Conservation (phyloP, 1,284 basidiomycete genomes). For the Pterulicium gracile region DNA sequence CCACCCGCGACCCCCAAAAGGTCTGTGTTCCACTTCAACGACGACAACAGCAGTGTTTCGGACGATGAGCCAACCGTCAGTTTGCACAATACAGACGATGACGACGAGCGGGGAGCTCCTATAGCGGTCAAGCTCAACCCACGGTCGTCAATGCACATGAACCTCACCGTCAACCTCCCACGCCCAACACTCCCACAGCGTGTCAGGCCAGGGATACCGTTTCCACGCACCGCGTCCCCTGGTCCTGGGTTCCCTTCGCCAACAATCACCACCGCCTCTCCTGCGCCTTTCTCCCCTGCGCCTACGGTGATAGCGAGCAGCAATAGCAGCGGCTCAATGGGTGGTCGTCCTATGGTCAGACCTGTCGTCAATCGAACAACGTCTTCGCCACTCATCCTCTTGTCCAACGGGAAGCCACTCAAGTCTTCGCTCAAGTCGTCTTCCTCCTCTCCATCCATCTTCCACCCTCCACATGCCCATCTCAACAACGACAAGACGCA, state of each 20-base stretch:
- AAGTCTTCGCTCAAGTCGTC: conserved; percentile 81
- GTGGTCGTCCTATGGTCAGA: conserved; percentile 8
- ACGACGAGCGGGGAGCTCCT: conserved; percentile 10
- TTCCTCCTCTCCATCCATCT: conserved; percentile 31
- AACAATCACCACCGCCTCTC: neutral
- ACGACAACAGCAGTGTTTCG: conserved; percentile 10
- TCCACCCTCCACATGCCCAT: conserved; percentile 7
- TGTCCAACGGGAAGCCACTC: conserved; percentile 84
- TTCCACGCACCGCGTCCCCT: neutral
- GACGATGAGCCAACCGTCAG: conserved; percentile 13
- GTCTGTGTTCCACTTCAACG: conserved; percentile 18
- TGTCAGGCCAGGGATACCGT: neutral
- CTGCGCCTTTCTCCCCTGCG: neutral
- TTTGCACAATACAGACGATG: conserved; percentile 9
- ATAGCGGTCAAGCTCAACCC: conserved; percentile 10
- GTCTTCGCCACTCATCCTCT: conserved; percentile 35
- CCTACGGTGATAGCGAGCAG: neutral
- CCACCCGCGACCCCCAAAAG: conserved; percentile 15
- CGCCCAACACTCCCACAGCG: neutral
- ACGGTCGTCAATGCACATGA: conserved; percentile 8
- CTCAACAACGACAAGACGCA: conserved; percentile 25
- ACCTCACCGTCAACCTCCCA: conserved; percentile 15
- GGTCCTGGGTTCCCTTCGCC: neutral
- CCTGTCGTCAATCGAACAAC: conserved; percentile 15
- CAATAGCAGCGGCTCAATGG: neutral